A percentile compares a stretch with the other conserved stretches of the same genome.
phyloP scores from a whole-genome alignment of 768 basidiomycete species.

The Crepidotus variabilis region DNA sequence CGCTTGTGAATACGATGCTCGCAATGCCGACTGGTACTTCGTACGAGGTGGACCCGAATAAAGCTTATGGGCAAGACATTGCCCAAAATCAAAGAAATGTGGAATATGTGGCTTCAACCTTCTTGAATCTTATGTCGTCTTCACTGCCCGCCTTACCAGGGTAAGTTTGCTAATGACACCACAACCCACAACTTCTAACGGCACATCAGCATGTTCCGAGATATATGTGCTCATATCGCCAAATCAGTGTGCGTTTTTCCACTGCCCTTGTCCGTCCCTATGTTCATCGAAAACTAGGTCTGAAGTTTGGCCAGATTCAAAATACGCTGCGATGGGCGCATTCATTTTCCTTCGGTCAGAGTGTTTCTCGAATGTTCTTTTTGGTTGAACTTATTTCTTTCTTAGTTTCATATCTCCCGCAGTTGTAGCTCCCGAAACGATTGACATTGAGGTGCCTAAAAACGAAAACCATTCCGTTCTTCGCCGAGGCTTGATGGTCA shows the following conservation, averaged over 20 bases:
- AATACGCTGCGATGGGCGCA: constrained; percentile 80
- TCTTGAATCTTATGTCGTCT: constrained; percentile 69
- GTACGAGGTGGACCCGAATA: constrained; percentile 76
- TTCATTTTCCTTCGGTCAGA: constrained; percentile 84
- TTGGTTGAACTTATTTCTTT: background rate
- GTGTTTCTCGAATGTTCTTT: background rate
- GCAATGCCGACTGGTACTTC: constrained; percentile 68
- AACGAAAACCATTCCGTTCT: constrained; percentile 48
- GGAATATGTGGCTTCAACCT: constrained; percentile 67
- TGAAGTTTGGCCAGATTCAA: constrained; percentile 73
- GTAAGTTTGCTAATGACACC: constrained; percentile 39
- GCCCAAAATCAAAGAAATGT: constrained; percentile 68
- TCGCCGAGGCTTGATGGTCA: constrained; percentile 77
- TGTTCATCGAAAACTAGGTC: constrained; percentile 30
- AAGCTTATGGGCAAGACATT: constrained; percentile 54
- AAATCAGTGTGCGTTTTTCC: constrained; percentile 60
- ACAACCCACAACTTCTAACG: constrained; percentile 1
- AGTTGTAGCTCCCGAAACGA: constrained; percentile 77
- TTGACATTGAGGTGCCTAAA: constrained; percentile 77
- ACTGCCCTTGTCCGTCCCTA: background rate
- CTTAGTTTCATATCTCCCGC: constrained; percentile 87
- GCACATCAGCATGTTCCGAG: constrained; percentile 69
- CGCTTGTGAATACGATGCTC: constrained; percentile 72
- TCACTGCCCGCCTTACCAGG: constrained; percentile 70
- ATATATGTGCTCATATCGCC: constrained; percentile 81